These are phyloP conservation scores for Amaranthus cruentus DNA, from an alignment of 148 eudicot species.

Conservation along the genomic window DNA sequence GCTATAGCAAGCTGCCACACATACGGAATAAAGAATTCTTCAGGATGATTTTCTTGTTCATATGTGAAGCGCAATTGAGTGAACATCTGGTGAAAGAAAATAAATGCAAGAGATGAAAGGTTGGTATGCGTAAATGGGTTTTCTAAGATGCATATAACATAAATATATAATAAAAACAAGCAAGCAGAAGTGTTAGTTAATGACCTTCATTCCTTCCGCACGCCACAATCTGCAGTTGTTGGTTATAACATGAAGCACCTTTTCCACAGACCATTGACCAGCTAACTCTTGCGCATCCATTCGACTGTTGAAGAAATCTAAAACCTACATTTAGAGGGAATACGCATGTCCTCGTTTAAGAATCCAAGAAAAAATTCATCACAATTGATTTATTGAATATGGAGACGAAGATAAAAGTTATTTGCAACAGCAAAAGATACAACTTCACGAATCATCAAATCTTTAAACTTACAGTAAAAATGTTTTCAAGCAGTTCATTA, in stretches of 20 bases:
- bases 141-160: background rate
- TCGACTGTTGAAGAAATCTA: slow-evolving; percentile 85
- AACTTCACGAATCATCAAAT: background rate
- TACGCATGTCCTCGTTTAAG: background rate
- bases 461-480: slow-evolving; percentile 63
- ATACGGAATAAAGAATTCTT: slow-evolving; percentile 94
- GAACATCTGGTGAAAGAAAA: slow-evolving; percentile 52
- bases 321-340: slow-evolving; percentile 41
- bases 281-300: slow-evolving; percentile 75
- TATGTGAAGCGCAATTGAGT: slow-evolving; percentile 83
- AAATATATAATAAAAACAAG: background rate
- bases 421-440: background rate
- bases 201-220: slow-evolving; percentile 94
- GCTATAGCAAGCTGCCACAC: slow-evolving; percentile 85
- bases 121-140: background rate
- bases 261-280: slow-evolving; percentile 97
- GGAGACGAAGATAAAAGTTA: background rate
- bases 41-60: slow-evolving; percentile 97
- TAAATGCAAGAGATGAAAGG: background rate
- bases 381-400: background rate
- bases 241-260: slow-evolving; percentile 73
- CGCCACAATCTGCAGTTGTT: slow-evolving; percentile 85
- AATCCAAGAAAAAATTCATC: background rate
- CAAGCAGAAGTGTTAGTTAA: background rate
- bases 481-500: slow-evolving; percentile 84